These are phyloP conservation scores for Fomitopsis pulvina DNA, from an alignment of 768 basidiomycete species.

Conservation along the genomic window DNA sequence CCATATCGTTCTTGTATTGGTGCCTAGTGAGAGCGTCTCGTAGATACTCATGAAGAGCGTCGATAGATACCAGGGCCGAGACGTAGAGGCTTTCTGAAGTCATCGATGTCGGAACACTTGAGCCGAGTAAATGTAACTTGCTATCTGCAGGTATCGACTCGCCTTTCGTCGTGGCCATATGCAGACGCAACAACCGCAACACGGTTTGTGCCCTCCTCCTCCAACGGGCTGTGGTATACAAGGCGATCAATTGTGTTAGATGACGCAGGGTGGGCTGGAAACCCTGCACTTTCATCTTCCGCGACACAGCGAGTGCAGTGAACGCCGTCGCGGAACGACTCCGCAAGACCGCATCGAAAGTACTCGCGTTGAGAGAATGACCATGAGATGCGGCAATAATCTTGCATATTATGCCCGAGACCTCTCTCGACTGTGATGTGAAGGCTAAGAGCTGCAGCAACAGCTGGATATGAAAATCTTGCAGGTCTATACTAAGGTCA, in stretches of 20 bases:
- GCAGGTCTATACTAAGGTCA: conserved; percentile 3
- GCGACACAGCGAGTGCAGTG: neutral
- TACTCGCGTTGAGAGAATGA: conserved; percentile 33
- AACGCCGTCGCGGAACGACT: neutral
- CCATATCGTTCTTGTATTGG: neutral
- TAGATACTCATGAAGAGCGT: neutral
- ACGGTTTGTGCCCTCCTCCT: neutral
- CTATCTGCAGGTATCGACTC: neutral
- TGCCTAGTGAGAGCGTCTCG: neutral
- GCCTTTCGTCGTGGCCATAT: neutral
- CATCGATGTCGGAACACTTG: neutral
- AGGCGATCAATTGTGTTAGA: neutral
- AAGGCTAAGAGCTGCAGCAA: conserved; percentile 40
- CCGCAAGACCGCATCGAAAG: conserved; percentile 36
- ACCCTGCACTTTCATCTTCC: neutral
- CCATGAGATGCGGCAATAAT: conserved; percentile 21
- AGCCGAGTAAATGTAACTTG: neutral
- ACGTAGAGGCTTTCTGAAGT: neutral
- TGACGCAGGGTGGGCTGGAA: neutral
- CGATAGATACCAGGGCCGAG: neutral
- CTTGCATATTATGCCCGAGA: neutral
- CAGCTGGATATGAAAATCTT: conserved; percentile 48
- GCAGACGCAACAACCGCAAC: neutral
- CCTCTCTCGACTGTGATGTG: conserved; percentile 28
- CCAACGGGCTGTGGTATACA: neutral